phyloP scores from a whole-genome alignment of 495 filamentous ascomycete genomes.

The Penicillium mononematosum region DNA sequence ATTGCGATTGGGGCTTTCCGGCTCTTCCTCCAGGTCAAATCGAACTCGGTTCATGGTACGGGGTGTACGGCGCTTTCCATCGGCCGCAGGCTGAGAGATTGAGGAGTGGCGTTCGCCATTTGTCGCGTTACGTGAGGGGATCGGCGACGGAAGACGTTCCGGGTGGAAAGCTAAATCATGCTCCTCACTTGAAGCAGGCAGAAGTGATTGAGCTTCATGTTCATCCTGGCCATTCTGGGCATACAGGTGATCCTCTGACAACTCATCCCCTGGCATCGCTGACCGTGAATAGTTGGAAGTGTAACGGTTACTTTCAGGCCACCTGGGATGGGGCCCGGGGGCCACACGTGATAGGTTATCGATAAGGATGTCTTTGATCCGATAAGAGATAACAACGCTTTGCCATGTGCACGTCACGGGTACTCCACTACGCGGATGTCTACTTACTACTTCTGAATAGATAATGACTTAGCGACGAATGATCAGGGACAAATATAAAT shows the following conservation, averaged over 20 bases:
- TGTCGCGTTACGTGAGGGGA: conserved; percentile 15
- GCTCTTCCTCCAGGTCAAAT: conserved; percentile 67
- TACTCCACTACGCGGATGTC: neutral
- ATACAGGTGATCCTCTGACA: conserved; percentile 29
- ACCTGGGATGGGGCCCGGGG: neutral
- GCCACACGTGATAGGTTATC: conserved; percentile 11
- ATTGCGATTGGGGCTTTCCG: conserved; percentile 32
- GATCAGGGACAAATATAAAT: no score
- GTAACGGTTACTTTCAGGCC: conserved; percentile 6
- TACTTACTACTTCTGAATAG: no score
- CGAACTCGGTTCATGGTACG: conserved; percentile 83
- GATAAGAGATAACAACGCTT: conserved; percentile 7
- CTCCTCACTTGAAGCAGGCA: conserved; percentile 29
- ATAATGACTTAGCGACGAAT: no score
- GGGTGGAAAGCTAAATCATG: conserved; percentile 30
- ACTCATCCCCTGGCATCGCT: conserved; percentile 49
- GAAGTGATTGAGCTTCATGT: conserved; percentile 31
- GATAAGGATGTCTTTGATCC: neutral
- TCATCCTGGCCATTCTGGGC: conserved; percentile 30
- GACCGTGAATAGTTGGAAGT: conserved; percentile 20
- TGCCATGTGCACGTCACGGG: neutral
- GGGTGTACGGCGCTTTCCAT: conserved; percentile 59
- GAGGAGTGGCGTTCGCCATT: conserved; percentile 43
- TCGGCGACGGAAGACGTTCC: conserved; percentile 18
- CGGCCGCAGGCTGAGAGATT: conserved; percentile 39